A percentile compares a stretch with the other conserved stretches of the same genome.
Evolutionary conservation across 2,329 filamentous ascomycete genomes (phyloP).

Genomic region (Emmonsiellopsis sp.): DNA sequence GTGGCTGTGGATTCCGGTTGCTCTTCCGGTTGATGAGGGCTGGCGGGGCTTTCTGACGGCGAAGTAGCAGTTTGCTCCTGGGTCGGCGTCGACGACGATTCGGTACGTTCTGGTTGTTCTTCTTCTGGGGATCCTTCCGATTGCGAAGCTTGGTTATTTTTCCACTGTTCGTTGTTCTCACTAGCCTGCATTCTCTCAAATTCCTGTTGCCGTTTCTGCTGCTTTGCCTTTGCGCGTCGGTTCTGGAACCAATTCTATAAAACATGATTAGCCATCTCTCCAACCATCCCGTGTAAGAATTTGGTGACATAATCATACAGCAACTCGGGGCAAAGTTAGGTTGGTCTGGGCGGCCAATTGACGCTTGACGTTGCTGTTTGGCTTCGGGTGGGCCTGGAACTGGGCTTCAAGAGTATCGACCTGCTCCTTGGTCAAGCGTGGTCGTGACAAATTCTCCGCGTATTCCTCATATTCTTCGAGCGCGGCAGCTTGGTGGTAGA

Average conservation of each 20-base stretch:
- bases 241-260: conserved; percentile 46
- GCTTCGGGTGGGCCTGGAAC: conserved; percentile 43
- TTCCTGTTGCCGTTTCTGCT: conserved; percentile 42
- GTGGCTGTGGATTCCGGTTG: conserved; percentile 1
- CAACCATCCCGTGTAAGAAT: background rate
- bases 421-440: conserved; percentile 44
- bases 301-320: conserved; percentile 26
- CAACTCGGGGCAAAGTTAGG: conserved; percentile 40
- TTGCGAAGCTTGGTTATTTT: conserved; percentile 20
- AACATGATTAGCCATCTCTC: background rate
- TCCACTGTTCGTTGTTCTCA: conserved; percentile 19
- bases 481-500: conserved; percentile 32
- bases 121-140: conserved; percentile 16
- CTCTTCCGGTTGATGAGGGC: conserved; percentile 17
- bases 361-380: conserved; percentile 42
- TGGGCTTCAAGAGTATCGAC: conserved; percentile 42
- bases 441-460: conserved; percentile 39
- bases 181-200: conserved; percentile 36
- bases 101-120: conserved; percentile 1
- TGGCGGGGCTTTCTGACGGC: conserved; percentile 7
- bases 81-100: background rate
- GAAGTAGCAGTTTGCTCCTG: background rate
- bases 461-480: conserved; percentile 38
- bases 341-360: conserved; percentile 41
- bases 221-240: conserved; percentile 43